phyloP scores from a whole-genome alignment of 768 basidiomycete genomes.

The Dentipellis fragilis region DNA sequence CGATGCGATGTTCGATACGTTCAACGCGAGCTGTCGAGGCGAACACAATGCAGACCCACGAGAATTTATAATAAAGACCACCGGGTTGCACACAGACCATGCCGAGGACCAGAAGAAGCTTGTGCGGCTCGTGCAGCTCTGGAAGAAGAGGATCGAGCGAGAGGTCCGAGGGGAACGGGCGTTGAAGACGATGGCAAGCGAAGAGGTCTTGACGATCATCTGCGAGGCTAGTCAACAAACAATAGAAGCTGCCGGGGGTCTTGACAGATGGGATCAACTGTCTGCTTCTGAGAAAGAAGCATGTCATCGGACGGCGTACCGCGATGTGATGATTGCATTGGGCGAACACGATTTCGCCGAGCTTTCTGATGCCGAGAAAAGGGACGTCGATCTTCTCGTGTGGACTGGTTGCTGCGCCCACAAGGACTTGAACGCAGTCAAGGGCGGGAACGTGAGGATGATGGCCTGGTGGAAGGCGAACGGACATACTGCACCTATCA shows the following conservation, averaged over 20 bases:
- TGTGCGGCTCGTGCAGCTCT: background rate
- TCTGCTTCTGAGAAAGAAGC: background rate
- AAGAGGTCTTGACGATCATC: background rate
- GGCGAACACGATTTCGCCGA: background rate
- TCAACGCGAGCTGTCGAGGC: background rate
- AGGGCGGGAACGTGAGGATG: background rate
- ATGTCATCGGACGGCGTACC: background rate
- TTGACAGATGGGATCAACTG: background rate
- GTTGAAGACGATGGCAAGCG: background rate
- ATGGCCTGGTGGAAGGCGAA: slow-evolving; percentile 1
- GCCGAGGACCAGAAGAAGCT: slow-evolving; percentile 11
- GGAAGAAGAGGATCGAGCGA: background rate
- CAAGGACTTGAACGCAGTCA: background rate
- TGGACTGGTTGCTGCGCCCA: background rate
- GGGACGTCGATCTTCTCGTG: background rate
- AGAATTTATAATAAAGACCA: background rate
- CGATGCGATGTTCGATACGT: background rate
- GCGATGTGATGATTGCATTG: background rate
- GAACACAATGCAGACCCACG: background rate
- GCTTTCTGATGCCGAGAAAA: background rate
- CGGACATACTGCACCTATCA: background rate
- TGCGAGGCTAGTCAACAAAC: background rate
- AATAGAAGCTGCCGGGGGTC: background rate
- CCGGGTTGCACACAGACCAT: no score
- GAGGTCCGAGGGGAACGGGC: background rate